Conservation (phyloP, 129 eudicot genomes). For the Flaveria trinervia region DNA sequence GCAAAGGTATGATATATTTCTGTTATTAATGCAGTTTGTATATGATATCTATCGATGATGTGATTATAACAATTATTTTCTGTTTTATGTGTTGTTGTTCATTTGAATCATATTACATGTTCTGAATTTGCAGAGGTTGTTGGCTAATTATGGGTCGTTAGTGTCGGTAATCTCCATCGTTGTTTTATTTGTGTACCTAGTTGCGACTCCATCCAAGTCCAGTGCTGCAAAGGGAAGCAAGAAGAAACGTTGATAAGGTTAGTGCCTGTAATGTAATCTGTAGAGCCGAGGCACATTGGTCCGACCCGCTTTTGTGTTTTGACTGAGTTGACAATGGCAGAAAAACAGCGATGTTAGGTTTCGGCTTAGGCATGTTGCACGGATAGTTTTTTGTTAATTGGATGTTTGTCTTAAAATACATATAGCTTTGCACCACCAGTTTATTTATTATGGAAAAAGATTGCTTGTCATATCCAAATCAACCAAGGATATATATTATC, state of each 20-base stretch:
- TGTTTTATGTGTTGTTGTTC: neutral
- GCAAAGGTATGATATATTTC: constrained; percentile 52
- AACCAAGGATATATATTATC: neutral
- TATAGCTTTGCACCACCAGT: neutral
- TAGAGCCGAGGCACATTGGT: neutral
- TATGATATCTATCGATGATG: constrained; percentile 3
- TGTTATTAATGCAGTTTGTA: neutral
- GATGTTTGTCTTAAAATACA: neutral
- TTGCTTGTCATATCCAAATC: neutral
- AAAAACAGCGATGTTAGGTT: neutral
- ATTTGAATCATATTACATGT: neutral
- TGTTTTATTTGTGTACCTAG: constrained; percentile 67
- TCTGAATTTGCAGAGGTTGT: constrained; percentile 57
- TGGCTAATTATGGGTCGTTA: constrained; percentile 79
- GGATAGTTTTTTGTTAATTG: constrained; percentile 10
- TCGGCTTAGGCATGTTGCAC: constrained; percentile 11
- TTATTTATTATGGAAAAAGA: neutral
- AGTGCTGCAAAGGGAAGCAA: constrained; percentile 58
- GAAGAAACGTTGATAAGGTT: constrained; percentile 28
- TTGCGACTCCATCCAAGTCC: constrained; percentile 76
- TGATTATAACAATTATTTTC: neutral
- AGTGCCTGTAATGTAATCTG: constrained; percentile 8
- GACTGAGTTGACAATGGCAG: constrained; percentile 6
- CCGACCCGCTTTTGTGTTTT: constrained; percentile 11
- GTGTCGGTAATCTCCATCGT: constrained; percentile 71